A percentile compares a stretch with the other conserved stretches of the same genome.
phyloP scores from a whole-genome alignment of 352 stramenopile species.

The Globisporangium emineosum region DNA sequence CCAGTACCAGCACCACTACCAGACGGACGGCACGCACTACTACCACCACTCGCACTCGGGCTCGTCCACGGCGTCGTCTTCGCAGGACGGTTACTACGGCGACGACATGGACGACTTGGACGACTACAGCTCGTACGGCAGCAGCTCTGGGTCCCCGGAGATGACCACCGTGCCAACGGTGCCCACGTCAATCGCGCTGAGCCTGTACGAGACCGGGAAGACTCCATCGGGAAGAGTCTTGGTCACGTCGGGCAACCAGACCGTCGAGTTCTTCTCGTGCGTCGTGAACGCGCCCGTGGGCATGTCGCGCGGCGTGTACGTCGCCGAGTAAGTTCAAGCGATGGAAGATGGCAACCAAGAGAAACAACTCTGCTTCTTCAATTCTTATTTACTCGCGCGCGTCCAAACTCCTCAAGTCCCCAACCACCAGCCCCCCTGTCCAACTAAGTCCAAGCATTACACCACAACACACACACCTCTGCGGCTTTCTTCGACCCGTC shows the following conservation, averaged over 20 bases:
- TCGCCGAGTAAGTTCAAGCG: conserved; percentile 44
- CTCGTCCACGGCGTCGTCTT: conserved; percentile 76
- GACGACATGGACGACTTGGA: conserved; percentile 76
- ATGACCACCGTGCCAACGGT: conserved; percentile 81
- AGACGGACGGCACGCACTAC: conserved; percentile 43
- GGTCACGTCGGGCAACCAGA: conserved; percentile 77
- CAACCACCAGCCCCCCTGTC: background rate
- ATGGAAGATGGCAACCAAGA: conserved; percentile 13
- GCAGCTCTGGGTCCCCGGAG: conserved; percentile 35
- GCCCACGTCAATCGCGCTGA: conserved; percentile 63
- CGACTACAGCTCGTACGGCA: conserved; percentile 35
- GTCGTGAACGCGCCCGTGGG: conserved; percentile 65
- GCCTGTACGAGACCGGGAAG: conserved; percentile 74
- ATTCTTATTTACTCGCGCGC: conserved; percentile 21
- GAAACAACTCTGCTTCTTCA: conserved; percentile 12
- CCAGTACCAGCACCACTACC: conserved; percentile 49
- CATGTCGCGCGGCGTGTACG: conserved; percentile 52
- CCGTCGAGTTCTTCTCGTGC: conserved; percentile 83
- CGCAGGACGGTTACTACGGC: conserved; percentile 72
- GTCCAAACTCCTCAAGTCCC: background rate
- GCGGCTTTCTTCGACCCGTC: background rate
- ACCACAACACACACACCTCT: background rate
- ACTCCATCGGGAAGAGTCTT: conserved; percentile 76
- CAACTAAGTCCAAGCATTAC: conserved; percentile 5
- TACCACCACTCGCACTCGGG: conserved; percentile 72